Evolutionary conservation across 2,329 filamentous ascomycete genomes (phyloP).

Genomic region (Clonostachys chloroleuca): DNA sequence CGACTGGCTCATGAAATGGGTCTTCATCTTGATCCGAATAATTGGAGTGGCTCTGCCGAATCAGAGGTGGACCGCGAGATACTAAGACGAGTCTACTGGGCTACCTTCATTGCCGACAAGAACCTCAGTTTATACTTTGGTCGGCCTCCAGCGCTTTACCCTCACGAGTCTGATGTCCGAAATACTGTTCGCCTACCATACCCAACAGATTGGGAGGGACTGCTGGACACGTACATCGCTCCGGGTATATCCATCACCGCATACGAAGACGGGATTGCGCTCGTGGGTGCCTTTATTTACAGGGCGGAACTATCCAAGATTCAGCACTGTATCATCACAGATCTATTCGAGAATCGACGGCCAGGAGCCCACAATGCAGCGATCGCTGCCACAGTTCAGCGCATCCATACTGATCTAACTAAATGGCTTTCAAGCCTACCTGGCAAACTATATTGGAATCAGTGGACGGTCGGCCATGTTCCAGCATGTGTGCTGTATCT

Average conservation of each 20-base stretch:
- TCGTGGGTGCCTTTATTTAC: conserved; percentile 40
- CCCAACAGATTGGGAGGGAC: conserved; percentile 39
- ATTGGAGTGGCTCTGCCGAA: conserved; percentile 19
- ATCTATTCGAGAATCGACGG: conserved; percentile 42
- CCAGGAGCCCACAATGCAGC: conserved; percentile 26
- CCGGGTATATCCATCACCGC: conserved; percentile 14
- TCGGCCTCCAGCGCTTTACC: conserved; percentile 42
- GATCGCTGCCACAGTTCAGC: conserved; percentile 32
- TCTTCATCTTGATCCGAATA: conserved; percentile 39
- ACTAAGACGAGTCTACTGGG: conserved; percentile 43
- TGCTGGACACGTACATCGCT: conserved; percentile 42
- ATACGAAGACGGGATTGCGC: conserved; percentile 9
- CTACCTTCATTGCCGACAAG: conserved; percentile 43
- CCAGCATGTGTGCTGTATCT: conserved; percentile 40
- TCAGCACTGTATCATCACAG: conserved; percentile 42
- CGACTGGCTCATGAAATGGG: conserved; percentile 47
- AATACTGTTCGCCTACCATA: conserved; percentile 44
- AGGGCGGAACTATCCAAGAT: conserved; percentile 43
- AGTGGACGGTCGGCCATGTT: conserved; percentile 41
- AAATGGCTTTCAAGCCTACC: conserved; percentile 41
- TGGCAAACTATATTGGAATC: conserved; percentile 42
- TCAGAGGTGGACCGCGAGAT: conserved; percentile 34
- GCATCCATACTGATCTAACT: conserved; percentile 39
- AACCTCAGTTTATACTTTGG: conserved; percentile 47
- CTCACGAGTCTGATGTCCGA: conserved; percentile 41